These are phyloP conservation scores for Phytophthora kernoviae DNA, from an alignment of 352 stramenopile species.

Conservation along the genomic window DNA sequence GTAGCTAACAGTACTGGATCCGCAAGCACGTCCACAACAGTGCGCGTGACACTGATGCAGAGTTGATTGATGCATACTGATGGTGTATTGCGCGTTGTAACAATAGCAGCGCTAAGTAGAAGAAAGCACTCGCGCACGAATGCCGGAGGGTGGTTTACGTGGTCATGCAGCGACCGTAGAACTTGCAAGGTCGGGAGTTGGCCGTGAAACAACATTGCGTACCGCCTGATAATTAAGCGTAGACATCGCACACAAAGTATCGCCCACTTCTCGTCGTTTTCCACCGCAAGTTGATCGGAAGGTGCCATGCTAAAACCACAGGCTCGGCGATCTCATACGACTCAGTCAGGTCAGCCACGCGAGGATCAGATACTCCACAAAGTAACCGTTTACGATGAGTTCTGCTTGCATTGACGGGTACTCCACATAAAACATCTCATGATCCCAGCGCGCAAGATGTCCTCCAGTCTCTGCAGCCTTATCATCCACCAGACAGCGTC, in stretches of 20 bases:
- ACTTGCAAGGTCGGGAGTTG: conserved; percentile 69
- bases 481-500: conserved; percentile 15
- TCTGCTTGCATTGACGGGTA: conserved; percentile 78
- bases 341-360: conserved; percentile 62
- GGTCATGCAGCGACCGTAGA: conserved; percentile 45
- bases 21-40: conserved; percentile 64
- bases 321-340: conserved; percentile 76
- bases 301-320: conserved; percentile 79
- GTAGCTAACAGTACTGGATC: conserved; percentile 59
- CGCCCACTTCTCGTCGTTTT: conserved; percentile 63
- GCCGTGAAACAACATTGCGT: conserved; percentile 82
- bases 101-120: conserved; percentile 74
- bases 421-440: conserved; percentile 83
- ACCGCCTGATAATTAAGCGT: conserved; percentile 69
- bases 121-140: conserved; percentile 83
- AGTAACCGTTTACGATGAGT: conserved; percentile 82
- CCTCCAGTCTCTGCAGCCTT: conserved; percentile 16
- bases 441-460: conserved; percentile 59
- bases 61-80: conserved; percentile 68
- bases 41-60: conserved; percentile 48
- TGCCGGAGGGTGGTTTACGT: conserved; percentile 57
- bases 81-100: conserved; percentile 63
- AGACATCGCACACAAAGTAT: conserved; percentile 71
- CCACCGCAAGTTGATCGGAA: conserved; percentile 75
- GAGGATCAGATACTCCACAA: conserved; percentile 77